Evolutionary conservation across 495 filamentous ascomycete genomes (phyloP).

Genomic region (Bryoglossum gracile): DNA sequence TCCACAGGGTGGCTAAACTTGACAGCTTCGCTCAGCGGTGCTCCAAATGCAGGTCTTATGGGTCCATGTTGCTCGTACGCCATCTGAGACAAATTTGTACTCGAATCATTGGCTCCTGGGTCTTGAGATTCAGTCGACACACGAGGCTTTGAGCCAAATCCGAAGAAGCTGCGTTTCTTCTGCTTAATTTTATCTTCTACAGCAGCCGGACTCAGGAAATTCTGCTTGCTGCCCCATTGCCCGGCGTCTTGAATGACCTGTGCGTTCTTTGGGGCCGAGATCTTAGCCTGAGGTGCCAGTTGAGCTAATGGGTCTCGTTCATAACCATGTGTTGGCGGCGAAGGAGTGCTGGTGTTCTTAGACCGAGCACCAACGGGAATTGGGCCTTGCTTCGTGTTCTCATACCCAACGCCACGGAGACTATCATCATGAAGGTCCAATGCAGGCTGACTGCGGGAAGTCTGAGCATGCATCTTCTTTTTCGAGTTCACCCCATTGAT

Average conservation of each 20-base stretch:
- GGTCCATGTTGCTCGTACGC: conserved; percentile 45
- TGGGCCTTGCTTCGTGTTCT: conserved; percentile 65
- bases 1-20: conserved; percentile 67
- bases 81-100: conserved; percentile 30
- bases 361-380: conserved; percentile 29
- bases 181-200: conserved; percentile 61
- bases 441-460: conserved; percentile 19
- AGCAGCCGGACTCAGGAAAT: conserved; percentile 35
- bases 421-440: conserved; percentile 34
- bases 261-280: conserved; percentile 84
- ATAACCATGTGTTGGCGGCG: conserved; percentile 23
- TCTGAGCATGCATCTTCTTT: conserved; percentile 43
- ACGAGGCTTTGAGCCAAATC: conserved; percentile 59
- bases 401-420: conserved; percentile 77
- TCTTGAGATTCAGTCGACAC: conserved; percentile 31
- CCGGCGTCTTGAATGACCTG: conserved; percentile 78
- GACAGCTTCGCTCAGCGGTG: conserved; percentile 79
- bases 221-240: conserved; percentile 72
- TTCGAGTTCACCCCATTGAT: conserved; percentile 34
- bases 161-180: conserved; percentile 92
- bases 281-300: conserved; percentile 44
- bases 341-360: conserved; percentile 23
- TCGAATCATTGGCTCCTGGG: conserved; percentile 28
- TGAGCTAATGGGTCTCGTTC: conserved; percentile 26
- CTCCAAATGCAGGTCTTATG: conserved; percentile 75